Base-by-base conservation (phyloP, 2,329 filamentous ascomycete genomes). In the Pseudopyrenochaeta lycopersici region DNA sequence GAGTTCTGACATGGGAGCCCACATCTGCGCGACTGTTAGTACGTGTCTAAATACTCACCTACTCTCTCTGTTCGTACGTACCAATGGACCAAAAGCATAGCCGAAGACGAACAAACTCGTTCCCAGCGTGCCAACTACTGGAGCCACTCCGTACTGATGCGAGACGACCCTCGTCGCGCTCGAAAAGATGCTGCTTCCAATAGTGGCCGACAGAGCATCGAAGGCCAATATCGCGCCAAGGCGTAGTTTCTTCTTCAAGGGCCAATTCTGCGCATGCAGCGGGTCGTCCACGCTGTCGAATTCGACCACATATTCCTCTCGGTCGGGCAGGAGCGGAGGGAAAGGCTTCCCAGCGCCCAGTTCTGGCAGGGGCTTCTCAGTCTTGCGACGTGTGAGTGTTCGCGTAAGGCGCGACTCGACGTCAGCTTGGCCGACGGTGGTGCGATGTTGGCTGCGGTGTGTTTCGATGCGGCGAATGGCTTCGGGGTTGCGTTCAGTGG, bases 191-290 rank as follows among this genome's bases (percentile, higher is more conserved):
- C 73, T 76, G 38, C 71, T 76, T 0, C 88, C 86, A 72, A 93
- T 92, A 4, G 89, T 85, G 0, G 89, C 81, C 15, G 85, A 85
- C 64, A 92, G 79, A 12, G 90, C 91, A 39, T 89, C 90, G 67
- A 88, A 92, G 20, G 87, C 90, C 36, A 93, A 79, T 63, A 92
- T 87, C 35, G 82, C 81, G 17, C 86, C 85, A 1, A 88, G 89
- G 6, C 83, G 65, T 35, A 92, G 45, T 86, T 96, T 97, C 80
- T 90, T 93, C 68, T 80, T 85, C 56, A 90, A 74, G 0, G 90
- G 83, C 92, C 92, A 97, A 73, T 97, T 97, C 77, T 95, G 90
- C 0, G 92, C 88, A 75, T 97, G 92, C 58, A 93, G 71, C 2
- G 92, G 92, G 68, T 97, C 92, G 59, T 92, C 84, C 1, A 87